Percentiles rank a stretch among this genome's conserved stretches.
Conservation (phyloP, 1,139 yeast species). For the Sugiyamaella paludigena region DNA sequence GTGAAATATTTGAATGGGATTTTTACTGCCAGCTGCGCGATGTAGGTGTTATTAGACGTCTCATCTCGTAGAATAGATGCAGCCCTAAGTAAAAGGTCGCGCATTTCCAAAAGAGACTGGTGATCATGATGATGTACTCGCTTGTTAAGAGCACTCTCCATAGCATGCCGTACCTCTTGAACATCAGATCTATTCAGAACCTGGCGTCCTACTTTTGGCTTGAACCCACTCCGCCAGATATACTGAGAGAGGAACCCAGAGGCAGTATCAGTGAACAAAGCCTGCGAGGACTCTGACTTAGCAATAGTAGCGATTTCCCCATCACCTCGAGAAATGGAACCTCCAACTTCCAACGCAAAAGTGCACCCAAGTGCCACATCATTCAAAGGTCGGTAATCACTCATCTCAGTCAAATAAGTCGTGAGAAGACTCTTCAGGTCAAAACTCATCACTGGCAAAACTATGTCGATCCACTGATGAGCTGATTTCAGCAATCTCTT, state of each 20-base stretch:
- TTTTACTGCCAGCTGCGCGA: constrained; percentile 45
- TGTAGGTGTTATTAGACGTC: constrained; percentile 18
- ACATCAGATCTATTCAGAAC: constrained; percentile 3
- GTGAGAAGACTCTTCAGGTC: constrained; percentile 79
- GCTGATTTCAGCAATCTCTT: constrained; percentile 59
- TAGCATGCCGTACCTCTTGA: constrained; percentile 19
- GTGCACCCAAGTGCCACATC: constrained; percentile 74
- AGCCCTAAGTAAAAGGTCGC: constrained; percentile 32
- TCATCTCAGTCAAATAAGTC: constrained; percentile 58
- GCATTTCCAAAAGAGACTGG: constrained; percentile 26
- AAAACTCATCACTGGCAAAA: constrained; percentile 56
- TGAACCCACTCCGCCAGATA: constrained; percentile 53
- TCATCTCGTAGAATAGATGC: constrained; percentile 28
- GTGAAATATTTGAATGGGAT: constrained; percentile 71
- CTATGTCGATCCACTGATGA: constrained; percentile 59
- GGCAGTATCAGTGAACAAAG: constrained; percentile 47
- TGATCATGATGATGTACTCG: constrained; percentile 11
- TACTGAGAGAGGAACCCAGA: constrained; percentile 78
- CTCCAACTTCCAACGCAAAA: constrained; percentile 88
- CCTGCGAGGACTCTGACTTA: constrained; percentile 18
- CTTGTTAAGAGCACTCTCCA: constrained; percentile 19
- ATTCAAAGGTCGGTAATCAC: constrained; percentile 34
- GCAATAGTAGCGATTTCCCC: constrained; percentile 33
- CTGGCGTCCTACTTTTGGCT: constrained; percentile 33
- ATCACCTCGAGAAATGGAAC: constrained; percentile 62